These are phyloP conservation scores for Begonia loranthoides DNA, from an alignment of 306 rosid species.

Conservation along the genomic window DNA sequence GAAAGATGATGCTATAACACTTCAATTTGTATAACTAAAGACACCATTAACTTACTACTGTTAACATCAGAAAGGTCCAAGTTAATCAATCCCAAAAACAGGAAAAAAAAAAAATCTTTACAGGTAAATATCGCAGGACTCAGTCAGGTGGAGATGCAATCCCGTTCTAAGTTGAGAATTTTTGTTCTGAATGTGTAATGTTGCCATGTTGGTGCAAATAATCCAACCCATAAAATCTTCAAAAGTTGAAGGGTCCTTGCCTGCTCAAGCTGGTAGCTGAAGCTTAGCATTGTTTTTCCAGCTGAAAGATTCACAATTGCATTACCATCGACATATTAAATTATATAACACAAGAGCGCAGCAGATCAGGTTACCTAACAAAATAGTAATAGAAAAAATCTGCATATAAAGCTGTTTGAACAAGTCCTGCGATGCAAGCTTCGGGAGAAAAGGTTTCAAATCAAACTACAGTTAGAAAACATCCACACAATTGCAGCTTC, in stretches of 20 bases:
- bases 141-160: slow-evolving; percentile 5
- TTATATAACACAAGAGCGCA: neutral
- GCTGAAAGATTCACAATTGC: slow-evolving; percentile 33
- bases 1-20: no score
- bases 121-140: no score
- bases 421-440: slow-evolving; percentile 76
- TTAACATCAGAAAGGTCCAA: no score
- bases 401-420: slow-evolving; percentile 88
- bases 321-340: neutral
- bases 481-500: neutral
- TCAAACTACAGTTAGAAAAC: neutral
- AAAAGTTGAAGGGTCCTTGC: slow-evolving; percentile 14
- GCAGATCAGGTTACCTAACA: slow-evolving; percentile 37
- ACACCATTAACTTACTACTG: no score
- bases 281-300: slow-evolving; percentile 88
- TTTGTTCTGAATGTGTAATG: slow-evolving; percentile 3
- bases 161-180: slow-evolving; percentile 10
- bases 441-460: slow-evolving; percentile 14
- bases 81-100: no score
- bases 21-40: no score
- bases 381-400: slow-evolving; percentile 97
- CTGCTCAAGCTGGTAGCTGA: slow-evolving; percentile 67
- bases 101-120: no score
- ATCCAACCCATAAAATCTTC: slow-evolving; percentile 13
- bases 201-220: neutral